phyloP scores from a whole-genome alignment of 2,329 filamentous ascomycete genomes.

The Daldinia sp. region DNA sequence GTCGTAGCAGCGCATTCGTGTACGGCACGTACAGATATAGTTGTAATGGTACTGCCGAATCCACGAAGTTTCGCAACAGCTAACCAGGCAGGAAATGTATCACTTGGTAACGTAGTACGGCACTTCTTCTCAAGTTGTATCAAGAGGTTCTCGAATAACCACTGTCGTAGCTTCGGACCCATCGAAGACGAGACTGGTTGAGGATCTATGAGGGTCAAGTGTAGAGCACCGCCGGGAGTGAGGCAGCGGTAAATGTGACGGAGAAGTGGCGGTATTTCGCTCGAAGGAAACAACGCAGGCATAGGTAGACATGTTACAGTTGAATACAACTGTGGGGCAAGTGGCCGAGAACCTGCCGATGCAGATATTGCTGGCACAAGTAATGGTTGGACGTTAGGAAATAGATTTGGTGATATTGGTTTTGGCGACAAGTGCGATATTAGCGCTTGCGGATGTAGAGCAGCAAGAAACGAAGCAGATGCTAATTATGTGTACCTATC shows the following conservation, averaged over 20 bases:
- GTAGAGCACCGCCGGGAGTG: conserved; percentile 65
- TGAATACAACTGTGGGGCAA: conserved; percentile 60
- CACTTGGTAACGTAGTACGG: conserved; percentile 69
- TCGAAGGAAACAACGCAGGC: conserved; percentile 66
- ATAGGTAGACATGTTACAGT: conserved; percentile 66
- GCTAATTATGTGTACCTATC: conserved; percentile 52
- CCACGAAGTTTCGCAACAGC: conserved; percentile 65
- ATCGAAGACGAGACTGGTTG: conserved; percentile 66
- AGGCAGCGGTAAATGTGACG: conserved; percentile 69
- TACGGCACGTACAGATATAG: conserved; percentile 63
- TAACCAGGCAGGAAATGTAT: conserved; percentile 70
- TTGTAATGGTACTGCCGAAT: conserved; percentile 61
- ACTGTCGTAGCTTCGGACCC: conserved; percentile 68
- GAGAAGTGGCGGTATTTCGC: conserved; percentile 68
- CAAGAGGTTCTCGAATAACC: conserved; percentile 72
- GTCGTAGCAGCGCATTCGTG: conserved; percentile 42
- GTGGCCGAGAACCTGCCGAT: conserved; percentile 52
- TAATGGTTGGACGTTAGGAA: conserved; percentile 54
- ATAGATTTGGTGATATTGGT: conserved; percentile 57
- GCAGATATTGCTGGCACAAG: conserved; percentile 49
- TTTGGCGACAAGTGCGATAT: conserved; percentile 62
- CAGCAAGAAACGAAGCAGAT: conserved; percentile 63
- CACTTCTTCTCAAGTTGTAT: conserved; percentile 69
- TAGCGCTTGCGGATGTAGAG: conserved; percentile 55
- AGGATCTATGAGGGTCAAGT: conserved; percentile 73